A percentile compares a stretch with the other conserved stretches of the same genome.
Conservation (phyloP, 2,329 filamentous ascomycete species). For the Fusarium sp. region DNA sequence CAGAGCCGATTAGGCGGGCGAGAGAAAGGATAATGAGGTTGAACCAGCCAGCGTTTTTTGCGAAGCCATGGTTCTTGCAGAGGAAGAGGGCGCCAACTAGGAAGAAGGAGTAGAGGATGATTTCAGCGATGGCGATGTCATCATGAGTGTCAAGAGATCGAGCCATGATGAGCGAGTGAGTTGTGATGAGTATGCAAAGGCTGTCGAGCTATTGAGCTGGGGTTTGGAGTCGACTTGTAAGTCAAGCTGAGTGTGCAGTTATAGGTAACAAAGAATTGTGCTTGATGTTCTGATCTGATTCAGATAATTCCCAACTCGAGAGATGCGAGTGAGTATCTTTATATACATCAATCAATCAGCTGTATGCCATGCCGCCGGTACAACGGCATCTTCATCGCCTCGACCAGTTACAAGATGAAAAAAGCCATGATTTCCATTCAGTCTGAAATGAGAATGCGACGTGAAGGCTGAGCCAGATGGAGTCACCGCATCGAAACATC, state of each 20-base stretch:
- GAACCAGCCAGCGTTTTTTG: constrained; percentile 69
- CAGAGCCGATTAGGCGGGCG: constrained; percentile 66
- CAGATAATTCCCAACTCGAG: background rate
- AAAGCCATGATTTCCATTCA: background rate
- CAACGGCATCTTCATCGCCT: constrained; percentile 24
- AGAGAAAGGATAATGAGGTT: constrained; percentile 69
- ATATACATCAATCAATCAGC: constrained; percentile 19
- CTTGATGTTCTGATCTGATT: constrained; percentile 1
- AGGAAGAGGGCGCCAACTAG: constrained; percentile 51
- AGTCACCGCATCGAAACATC: constrained; percentile 19
- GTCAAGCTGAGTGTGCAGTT: background rate
- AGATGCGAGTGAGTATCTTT: constrained; percentile 19
- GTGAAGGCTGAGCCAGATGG: constrained; percentile 2
- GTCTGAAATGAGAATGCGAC: constrained; percentile 14
- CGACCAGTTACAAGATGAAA: constrained; percentile 11
- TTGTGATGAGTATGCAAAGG: background rate
- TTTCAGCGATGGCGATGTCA: constrained; percentile 49
- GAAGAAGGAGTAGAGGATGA: constrained; percentile 47
- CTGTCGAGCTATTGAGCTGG: background rate
- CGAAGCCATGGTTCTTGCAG: constrained; percentile 62
- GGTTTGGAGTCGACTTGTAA: background rate
- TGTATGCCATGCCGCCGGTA: constrained; percentile 5
- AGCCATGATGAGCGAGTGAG: constrained; percentile 26
- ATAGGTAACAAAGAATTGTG: background rate
- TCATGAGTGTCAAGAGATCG: constrained; percentile 47